These are phyloP conservation scores for Populus euphratica DNA, from an alignment of 345 rosid species.

Conservation along the genomic window DNA sequence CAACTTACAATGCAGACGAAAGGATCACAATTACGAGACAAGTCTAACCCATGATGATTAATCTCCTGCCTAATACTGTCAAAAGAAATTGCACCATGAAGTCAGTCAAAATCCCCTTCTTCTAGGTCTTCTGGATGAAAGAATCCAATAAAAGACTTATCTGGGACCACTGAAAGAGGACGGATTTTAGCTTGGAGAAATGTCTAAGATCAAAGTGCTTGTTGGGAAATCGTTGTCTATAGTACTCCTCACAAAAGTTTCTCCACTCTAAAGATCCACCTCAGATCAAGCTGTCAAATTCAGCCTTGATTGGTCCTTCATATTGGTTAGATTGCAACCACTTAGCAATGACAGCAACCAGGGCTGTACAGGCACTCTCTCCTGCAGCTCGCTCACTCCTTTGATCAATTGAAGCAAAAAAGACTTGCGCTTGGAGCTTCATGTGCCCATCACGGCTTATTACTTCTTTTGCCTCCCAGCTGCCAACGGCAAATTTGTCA, in stretches of 20 bases:
- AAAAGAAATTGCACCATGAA: constrained; percentile 63
- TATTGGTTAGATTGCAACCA: constrained; percentile 56
- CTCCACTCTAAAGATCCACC: constrained; percentile 69
- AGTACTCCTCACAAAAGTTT: constrained; percentile 48
- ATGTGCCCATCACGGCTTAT: constrained; percentile 53
- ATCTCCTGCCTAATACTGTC: constrained; percentile 69
- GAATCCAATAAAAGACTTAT: constrained; percentile 58
- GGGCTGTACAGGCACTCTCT: constrained; percentile 69
- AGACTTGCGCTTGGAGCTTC: constrained; percentile 54
- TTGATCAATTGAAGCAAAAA: constrained; percentile 70
- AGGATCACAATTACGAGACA: constrained; percentile 12
- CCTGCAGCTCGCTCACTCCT: constrained; percentile 73
- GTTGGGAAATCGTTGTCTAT: constrained; percentile 50
- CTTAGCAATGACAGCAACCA: constrained; percentile 59
- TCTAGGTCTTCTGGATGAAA: constrained; percentile 57
- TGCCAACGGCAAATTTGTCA: constrained; percentile 52
- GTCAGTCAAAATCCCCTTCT: constrained; percentile 49
- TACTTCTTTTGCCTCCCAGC: constrained; percentile 62
- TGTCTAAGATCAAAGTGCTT: constrained; percentile 68
- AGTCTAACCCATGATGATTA: constrained; percentile 13
- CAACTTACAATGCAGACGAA: constrained; percentile 58
- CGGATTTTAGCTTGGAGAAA: constrained; percentile 54
- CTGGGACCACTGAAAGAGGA: constrained; percentile 37
- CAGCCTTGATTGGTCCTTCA: constrained; percentile 55
- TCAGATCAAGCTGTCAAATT: constrained; percentile 56